Evolutionary conservation across 2,329 filamentous ascomycete species (phyloP).

Genomic region (Fusarium sp.): DNA sequence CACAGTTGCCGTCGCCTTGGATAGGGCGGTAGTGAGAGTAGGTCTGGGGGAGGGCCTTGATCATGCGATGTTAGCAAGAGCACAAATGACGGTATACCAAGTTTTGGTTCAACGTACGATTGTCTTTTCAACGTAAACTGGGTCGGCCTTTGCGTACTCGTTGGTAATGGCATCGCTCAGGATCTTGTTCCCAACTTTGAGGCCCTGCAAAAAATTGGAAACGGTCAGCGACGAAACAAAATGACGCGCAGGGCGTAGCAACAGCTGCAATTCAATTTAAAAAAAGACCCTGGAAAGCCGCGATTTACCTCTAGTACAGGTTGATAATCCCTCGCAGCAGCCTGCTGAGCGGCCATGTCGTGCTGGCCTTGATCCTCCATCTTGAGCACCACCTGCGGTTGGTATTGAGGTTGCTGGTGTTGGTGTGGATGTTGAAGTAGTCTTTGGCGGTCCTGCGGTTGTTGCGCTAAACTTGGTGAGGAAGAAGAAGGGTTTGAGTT

Average conservation of each 20-base stretch:
- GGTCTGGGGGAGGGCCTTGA: constrained; percentile 79
- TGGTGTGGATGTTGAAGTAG: constrained; percentile 10
- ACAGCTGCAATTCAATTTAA: not conserved
- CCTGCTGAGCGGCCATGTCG: constrained; percentile 69
- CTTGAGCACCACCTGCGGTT: constrained; percentile 33
- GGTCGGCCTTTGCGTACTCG: constrained; percentile 90
- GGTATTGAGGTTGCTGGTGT: not conserved
- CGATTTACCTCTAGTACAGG: constrained; percentile 65
- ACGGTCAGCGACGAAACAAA: constrained; percentile 28
- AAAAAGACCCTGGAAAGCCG: not conserved
- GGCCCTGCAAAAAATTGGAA: constrained; percentile 69
- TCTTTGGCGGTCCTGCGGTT: constrained; percentile 30
- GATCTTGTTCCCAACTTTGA: constrained; percentile 81
- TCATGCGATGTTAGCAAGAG: constrained; percentile 26
- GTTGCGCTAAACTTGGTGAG: constrained; percentile 34
- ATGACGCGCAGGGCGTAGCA: constrained; percentile 15
- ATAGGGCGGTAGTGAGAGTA: constrained; percentile 90
- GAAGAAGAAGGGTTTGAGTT: constrained; percentile 32
- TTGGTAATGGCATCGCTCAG: constrained; percentile 81
- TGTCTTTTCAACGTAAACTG: constrained; percentile 87
- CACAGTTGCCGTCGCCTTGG: constrained; percentile 94
- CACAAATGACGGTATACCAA: not conserved
- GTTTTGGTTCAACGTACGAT: constrained; percentile 67
- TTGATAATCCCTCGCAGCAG: constrained; percentile 68
- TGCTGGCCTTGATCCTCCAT: constrained; percentile 53